Percentiles rank a stretch among this genome's conserved stretches.
phyloP scores from a whole-genome alignment of 345 rosid genomes.

The Cardiospermum halicacabum region DNA sequence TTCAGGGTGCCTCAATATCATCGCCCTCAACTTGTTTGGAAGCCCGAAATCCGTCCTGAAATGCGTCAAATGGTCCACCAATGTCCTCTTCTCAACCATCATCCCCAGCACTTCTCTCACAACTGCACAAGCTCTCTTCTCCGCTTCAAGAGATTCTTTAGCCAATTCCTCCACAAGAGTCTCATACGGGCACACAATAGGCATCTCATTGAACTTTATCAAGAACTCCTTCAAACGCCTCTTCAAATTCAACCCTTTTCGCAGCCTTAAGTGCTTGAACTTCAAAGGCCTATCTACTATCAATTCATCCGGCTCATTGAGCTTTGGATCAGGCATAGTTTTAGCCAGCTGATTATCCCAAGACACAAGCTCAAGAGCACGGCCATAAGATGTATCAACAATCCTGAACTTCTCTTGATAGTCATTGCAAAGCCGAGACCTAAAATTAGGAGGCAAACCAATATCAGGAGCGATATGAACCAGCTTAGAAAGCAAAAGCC shows the following conservation, averaged over 20 bases:
- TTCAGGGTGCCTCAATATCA: constrained; percentile 83
- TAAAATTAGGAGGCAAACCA: constrained; percentile 83
- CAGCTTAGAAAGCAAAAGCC: constrained; percentile 72
- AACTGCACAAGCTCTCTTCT: constrained; percentile 76
- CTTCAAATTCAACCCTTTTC: constrained; percentile 73
- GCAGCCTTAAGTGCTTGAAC: constrained; percentile 70
- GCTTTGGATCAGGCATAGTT: constrained; percentile 36
- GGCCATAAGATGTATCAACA: constrained; percentile 75
- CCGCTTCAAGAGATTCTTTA: constrained; percentile 60
- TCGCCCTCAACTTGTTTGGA: constrained; percentile 62
- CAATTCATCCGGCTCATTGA: constrained; percentile 30
- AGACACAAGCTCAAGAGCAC: constrained; percentile 76
- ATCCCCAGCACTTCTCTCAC: constrained; percentile 68
- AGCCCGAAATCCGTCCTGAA: constrained; percentile 78
- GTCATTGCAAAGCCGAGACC: constrained; percentile 81
- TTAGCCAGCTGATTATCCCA: constrained; percentile 66
- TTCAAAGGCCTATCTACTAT: constrained; percentile 85
- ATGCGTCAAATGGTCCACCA: constrained; percentile 82
- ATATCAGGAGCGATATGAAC: constrained; percentile 87
- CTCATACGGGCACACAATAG: constrained; percentile 67
- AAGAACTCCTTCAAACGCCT: constrained; percentile 52
- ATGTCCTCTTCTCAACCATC: constrained; percentile 68
- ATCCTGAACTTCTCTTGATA: constrained; percentile 67
- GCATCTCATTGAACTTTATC: constrained; percentile 59
- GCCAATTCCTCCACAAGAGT: constrained; percentile 36